Conservation (phyloP, 179 eudicot species). For the Heliamphora ciliata region DNA sequence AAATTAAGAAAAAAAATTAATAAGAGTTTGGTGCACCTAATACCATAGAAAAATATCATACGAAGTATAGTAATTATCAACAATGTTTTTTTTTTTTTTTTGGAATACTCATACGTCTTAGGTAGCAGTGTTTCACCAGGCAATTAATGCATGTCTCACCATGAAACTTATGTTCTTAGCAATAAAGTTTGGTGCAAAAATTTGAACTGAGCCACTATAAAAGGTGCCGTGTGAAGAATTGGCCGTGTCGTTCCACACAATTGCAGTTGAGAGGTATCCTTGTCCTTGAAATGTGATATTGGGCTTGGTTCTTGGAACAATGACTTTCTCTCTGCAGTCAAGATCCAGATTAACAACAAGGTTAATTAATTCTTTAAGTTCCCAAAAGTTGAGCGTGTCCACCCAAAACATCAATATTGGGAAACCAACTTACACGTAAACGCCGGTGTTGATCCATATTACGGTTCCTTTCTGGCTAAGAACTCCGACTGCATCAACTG, state of each 20-base stretch:
- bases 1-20: no score
- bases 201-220: constrained; percentile 75
- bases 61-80: no score
- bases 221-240: constrained; percentile 81
- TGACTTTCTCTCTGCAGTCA: constrained; percentile 59
- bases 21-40: no score
- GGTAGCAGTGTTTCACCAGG: no score
- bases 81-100: no score
- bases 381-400: no score
- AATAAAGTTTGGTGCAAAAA: constrained; percentile 63
- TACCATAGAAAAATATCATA: no score
- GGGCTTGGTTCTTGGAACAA: constrained; percentile 55
- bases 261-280: constrained; percentile 68
- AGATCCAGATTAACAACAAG: no score
- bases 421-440: constrained; percentile 54
- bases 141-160: constrained; percentile 29
- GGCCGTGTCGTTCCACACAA: constrained; percentile 87
- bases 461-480: constrained; percentile 49
- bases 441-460: constrained; percentile 72
- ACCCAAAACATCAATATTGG: no score
- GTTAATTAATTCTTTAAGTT: no score
- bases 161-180: constrained; percentile 93
- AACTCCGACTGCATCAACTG: constrained; percentile 55
- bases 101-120: no score
- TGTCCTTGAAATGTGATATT: constrained; percentile 94